Evolutionary conservation across 148 eudicot species (phyloP), one percentile per base, ranked within the genome.

Genomic region (Chenopodium suecicum): DNA sequence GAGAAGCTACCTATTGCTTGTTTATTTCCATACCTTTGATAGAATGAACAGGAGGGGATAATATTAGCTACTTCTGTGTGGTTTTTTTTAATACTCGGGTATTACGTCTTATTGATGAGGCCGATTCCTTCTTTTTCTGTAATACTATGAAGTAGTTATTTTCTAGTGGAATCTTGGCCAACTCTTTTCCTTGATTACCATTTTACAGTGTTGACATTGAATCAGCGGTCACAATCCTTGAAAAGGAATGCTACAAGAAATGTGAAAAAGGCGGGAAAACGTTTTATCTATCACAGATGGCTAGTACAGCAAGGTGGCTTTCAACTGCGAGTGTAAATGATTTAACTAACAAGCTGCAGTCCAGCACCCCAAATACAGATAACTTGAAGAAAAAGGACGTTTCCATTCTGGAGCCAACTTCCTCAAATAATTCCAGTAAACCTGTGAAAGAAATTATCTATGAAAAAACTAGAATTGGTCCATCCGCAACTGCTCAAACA

Each of bases 221-320:
- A 81, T 78, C 86, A 72, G 87, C 93, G 32, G 89, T 87, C 73
- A 75, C 81, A 67, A 87, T 82, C 67, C 93, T 95, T 22, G 98
- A 95, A 84, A 85, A 83, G 8, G 96, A 93, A 76, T 91, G 98
- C 89, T 93, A 87, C 85, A 84, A 88, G 81, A 93, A 93, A 74
- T 93, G 87, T 58, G 90, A 84, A 37, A 95, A 87, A 83, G 80
- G 90, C 48, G 97, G 98, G 29, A 95, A 95, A 81, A 91, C 97
- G 16, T 90, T 93, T 78, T 95, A 95, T 82, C 80, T 89, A 52
- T 95, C 98, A 12, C 94, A 95, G 89, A 84, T 95, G 85, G 97
- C 98, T 50, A 88, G 96, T 76, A 95, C 96, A 22, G 94, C 88
- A 78, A 85, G 98, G 83, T 95, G 98, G 98, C 86, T 95, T 70